Base-by-base conservation (phyloP, 2,329 filamentous ascomycete species). In the Fusarium compactum region DNA sequence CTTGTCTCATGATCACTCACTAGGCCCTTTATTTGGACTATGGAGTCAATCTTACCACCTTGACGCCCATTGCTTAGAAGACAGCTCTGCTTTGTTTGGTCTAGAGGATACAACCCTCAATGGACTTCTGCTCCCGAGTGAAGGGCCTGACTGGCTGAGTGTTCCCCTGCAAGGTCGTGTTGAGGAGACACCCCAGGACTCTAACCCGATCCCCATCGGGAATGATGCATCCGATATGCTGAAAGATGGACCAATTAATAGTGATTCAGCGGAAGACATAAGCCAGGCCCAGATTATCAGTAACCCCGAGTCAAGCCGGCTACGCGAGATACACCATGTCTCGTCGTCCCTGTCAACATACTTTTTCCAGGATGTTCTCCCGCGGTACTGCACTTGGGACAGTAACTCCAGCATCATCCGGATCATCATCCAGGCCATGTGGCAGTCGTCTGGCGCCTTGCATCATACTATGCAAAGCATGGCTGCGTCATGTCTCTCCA, bases 381-480 rank as follows among this genome's bases (percentile, higher is more conserved):
- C 51, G n/a, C 16, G 34, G 25, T 53, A 53, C 25, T 53, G 51
- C n/a, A 43, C 38, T 18, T 53, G 51, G 51, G 51, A 53, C 7
- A 53, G 51, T 25, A 43, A 53, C 34, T 53, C 51, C 38, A 53
- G 10, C 14, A 43, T 53, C 18, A 43, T 53, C n/a, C 16, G 51
- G 22, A 53, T 43, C 10, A 53, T 53, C 24, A 53, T 32, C 38
- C 51, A 43, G 24, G 38, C 34, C n/a, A 30, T 43, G 38, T 53
- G 51, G 51, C 51, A 53, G n/a, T 30, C 38, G 14, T 53, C 51
- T 30, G 51, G 51, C n/a, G 51, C 51, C 8, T 53, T 53, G 18
- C 51, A 53, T 53, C 51, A 53, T 25, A 53, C 51, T 44, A 53
- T 53, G 24, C 51, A 43, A 53, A 53, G 51, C n/a, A 53, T 53